Evolutionary conservation across 2,329 filamentous ascomycete species (phyloP).

Genomic region (Parastagonospora nodorum): DNA sequence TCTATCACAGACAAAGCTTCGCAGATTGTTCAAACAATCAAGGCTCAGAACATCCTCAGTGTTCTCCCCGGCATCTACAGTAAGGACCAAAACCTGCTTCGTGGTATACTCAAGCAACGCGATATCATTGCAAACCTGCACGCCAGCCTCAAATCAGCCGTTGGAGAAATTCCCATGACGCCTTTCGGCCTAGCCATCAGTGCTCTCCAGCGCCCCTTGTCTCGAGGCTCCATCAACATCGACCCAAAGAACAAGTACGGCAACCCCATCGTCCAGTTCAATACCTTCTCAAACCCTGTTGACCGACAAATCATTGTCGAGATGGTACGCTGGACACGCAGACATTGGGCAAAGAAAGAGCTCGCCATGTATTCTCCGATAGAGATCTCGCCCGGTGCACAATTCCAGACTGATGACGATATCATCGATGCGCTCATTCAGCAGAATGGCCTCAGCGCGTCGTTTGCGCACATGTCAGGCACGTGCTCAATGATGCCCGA

Average conservation of each 20-base stretch:
- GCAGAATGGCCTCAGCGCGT: slow-evolving; percentile 18
- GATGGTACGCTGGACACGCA: slow-evolving; percentile 43
- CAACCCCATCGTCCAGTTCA: slow-evolving; percentile 40
- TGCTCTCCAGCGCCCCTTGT: slow-evolving; percentile 28
- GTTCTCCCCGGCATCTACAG: slow-evolving; percentile 25
- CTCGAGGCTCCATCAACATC: slow-evolving; percentile 46
- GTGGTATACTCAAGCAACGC: slow-evolving; percentile 30
- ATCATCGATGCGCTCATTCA: slow-evolving; percentile 21
- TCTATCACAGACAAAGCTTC: slow-evolving; percentile 21
- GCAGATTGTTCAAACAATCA: slow-evolving; percentile 23
- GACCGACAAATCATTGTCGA: slow-evolving; percentile 44
- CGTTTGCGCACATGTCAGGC: slow-evolving; percentile 35
- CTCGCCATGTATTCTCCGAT: slow-evolving; percentile 39
- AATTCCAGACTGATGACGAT: slow-evolving; percentile 33
- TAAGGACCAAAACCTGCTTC: slow-evolving; percentile 16
- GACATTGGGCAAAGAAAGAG: slow-evolving; percentile 37
- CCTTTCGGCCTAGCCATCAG: slow-evolving; percentile 29
- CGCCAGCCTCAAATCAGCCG: slow-evolving; percentile 29
- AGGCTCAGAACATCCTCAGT: slow-evolving; percentile 17
- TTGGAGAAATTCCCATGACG: slow-evolving; percentile 38
- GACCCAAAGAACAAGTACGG: slow-evolving; percentile 40
- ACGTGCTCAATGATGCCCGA: slow-evolving; percentile 37
- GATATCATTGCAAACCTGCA: slow-evolving; percentile 30
- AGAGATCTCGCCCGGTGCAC: slow-evolving; percentile 33
- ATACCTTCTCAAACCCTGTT: slow-evolving; percentile 42